Conservation (phyloP, 225 moss, liverwort and hornwort genomes). For the Polytrichum formosum region DNA sequence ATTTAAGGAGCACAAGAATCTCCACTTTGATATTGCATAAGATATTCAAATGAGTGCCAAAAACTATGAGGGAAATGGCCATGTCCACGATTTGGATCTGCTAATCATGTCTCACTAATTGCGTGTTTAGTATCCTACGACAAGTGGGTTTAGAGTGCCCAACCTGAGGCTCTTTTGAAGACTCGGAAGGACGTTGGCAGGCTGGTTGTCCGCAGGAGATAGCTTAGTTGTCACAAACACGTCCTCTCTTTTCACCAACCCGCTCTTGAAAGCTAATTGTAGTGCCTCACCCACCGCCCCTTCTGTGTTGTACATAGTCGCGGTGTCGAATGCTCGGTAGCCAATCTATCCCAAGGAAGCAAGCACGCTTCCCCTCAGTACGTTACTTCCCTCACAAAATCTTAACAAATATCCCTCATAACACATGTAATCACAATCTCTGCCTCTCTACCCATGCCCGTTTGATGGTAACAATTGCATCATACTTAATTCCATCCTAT, state of each 20-base stretch:
- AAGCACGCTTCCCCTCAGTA: background rate
- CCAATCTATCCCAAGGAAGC: constrained; percentile 22
- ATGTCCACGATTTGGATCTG: no score
- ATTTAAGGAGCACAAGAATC: no score
- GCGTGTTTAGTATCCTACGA: background rate
- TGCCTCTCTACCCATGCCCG: no score
- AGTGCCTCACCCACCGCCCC: constrained; percentile 15
- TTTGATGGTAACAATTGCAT: no score
- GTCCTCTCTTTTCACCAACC: constrained; percentile 39
- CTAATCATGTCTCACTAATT: no score
- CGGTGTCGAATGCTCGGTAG: constrained; percentile 43
- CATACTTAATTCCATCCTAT: no score
- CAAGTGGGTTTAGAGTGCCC: background rate
- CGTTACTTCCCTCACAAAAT: background rate
- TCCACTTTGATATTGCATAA: no score
- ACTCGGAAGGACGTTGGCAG: constrained; percentile 26
- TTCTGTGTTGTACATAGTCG: constrained; percentile 16
- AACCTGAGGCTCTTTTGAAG: constrained; percentile 38
- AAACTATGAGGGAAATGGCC: no score
- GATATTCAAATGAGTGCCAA: no score
- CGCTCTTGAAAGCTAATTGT: constrained; percentile 23
- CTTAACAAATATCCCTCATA: no score
- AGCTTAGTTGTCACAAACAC: constrained; percentile 56
- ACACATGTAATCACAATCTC: no score
- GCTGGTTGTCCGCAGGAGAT: background rate